Evolutionary conservation across 176 grass and related monocot genomes (phyloP).

Genomic region (Cocos nucifera): DNA sequence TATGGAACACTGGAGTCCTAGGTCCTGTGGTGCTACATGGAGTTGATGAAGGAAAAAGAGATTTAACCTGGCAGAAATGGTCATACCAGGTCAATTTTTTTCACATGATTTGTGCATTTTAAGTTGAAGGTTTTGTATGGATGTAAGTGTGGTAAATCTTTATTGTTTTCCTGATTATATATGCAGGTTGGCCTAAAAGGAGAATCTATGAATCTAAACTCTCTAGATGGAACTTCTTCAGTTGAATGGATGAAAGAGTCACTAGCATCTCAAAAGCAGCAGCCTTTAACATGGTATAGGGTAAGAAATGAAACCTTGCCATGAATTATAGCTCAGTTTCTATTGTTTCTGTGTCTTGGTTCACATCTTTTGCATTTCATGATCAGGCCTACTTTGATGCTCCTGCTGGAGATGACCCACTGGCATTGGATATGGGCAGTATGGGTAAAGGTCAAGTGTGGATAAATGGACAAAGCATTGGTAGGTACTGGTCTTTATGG

Average conservation of each 20-base stretch:
- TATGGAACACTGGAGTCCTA: constrained; percentile 83
- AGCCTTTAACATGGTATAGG: constrained; percentile 87
- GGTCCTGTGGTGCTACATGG: constrained; percentile 84
- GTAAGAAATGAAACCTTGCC: constrained; percentile 27
- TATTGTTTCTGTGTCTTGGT: constrained; percentile 7
- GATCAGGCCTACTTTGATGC: constrained; percentile 78
- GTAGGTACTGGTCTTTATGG: constrained; percentile 68
- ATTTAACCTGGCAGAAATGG: constrained; percentile 94
- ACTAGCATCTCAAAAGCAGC: constrained; percentile 57
- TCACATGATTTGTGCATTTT: not conserved
- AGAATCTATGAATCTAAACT: constrained; percentile 97
- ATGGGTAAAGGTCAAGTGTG: constrained; percentile 98
- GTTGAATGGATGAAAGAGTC: constrained; percentile 98
- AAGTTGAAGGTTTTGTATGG: constrained; percentile 3
- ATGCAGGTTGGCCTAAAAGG: constrained; percentile 87
- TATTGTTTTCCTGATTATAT: not conserved
- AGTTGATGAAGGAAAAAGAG: constrained; percentile 67
- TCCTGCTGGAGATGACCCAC: constrained; percentile 73
- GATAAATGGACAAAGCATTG: constrained; percentile 98
- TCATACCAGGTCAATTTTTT: constrained; percentile 61
- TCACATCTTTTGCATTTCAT: constrained; percentile 8
- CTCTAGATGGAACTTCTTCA: constrained; percentile 64
- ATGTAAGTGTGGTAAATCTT: not conserved
- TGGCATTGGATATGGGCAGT: constrained; percentile 94
- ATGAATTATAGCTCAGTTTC: not conserved